Base-by-base conservation (phyloP, 2,329 filamentous ascomycete genomes). In the Atkinsonella hypoxylon region DNA sequence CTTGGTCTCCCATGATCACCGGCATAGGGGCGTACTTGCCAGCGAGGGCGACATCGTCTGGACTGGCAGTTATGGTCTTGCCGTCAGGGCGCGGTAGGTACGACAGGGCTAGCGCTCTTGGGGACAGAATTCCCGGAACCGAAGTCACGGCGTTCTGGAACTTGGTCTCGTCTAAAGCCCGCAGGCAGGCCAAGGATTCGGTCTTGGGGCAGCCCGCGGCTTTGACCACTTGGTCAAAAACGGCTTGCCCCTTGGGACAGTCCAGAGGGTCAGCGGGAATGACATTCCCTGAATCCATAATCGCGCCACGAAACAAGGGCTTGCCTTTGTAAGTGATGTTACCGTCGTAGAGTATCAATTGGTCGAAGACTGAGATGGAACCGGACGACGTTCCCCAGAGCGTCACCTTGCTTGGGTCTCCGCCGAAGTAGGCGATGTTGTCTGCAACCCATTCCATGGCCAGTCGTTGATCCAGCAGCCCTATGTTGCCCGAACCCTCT, bases 401-500 rank as follows among this genome's bases (percentile, higher is more conserved):
- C 0, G 79, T 83, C 4, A 83, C 77, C 53, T 77, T 77, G 0
- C 64, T 62, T 0, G 79, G 76, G 58, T 84, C 79, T 2, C 81
- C 82, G 1, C 82, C 82, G 58, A 85, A 85, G 1, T 72, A 67
- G 1, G 66, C 71, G 45, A 83, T 81, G 52, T 83, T 81, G 51
- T 78, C 74, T 15, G 74, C 73, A 0, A 80, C 70, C 80, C 79
- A 83, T 53, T 81, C 55, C 13, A 83, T 62, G 0, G 72, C 78
- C 0, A 78, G 62, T 20, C 76, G 66, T 56, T 82, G 78, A 53
- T 83, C 80, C 2, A 47, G 30, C 6, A 43, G 18, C 3, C 86
- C 87, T 3, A 88, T 64, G 60, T 90, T 91, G 2, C 82, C 66
- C 2, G 81, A 75, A 1, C 83, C 83, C 53, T 87, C 60, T 54